A percentile compares a stretch with the other conserved stretches of the same genome.
phyloP scores from a whole-genome alignment of 176 grass and related monocot species.

The Oryza glumipatula region DNA sequence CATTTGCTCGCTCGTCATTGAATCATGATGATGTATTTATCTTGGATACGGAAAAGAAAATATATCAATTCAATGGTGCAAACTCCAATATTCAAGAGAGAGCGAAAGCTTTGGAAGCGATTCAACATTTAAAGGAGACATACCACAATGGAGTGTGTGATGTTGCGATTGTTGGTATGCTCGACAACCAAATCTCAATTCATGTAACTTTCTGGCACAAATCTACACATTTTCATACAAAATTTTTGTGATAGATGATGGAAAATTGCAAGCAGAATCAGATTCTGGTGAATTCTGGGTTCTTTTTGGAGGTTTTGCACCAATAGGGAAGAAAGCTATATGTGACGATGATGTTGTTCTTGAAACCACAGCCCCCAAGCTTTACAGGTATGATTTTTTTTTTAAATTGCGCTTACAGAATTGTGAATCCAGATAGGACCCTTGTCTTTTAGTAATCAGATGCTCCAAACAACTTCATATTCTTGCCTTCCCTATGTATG shows the following conservation, averaged over 20 bases:
- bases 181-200: slow-evolving; percentile 4
- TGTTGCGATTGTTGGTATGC: slow-evolving; percentile 93
- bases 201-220: neutral
- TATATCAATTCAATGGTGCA: slow-evolving; percentile 96
- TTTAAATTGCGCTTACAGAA: neutral
- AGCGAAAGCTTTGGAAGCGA: slow-evolving; percentile 91
- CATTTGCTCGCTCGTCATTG: slow-evolving; percentile 85
- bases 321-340: slow-evolving; percentile 78
- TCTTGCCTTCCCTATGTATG: neutral
- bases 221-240: slow-evolving; percentile 27
- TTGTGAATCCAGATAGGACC: neutral
- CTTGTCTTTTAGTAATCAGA: neutral
- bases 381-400: slow-evolving; percentile 68
- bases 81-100: slow-evolving; percentile 99
- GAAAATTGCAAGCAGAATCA: slow-evolving; percentile 84
- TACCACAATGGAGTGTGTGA: slow-evolving; percentile 85
- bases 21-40: slow-evolving; percentile 99
- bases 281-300: slow-evolving; percentile 99
- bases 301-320: slow-evolving; percentile 95
- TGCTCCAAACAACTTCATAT: neutral
- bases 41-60: slow-evolving; percentile 83
- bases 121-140: slow-evolving; percentile 92
- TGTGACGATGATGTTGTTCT: slow-evolving; percentile 76
- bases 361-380: slow-evolving; percentile 68
- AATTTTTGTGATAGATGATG: slow-evolving; percentile 67